Evolutionary conservation across 306 rosid species (phyloP), one percentile per base, ranked within the genome.

Genomic region (Rosa chinensis): DNA sequence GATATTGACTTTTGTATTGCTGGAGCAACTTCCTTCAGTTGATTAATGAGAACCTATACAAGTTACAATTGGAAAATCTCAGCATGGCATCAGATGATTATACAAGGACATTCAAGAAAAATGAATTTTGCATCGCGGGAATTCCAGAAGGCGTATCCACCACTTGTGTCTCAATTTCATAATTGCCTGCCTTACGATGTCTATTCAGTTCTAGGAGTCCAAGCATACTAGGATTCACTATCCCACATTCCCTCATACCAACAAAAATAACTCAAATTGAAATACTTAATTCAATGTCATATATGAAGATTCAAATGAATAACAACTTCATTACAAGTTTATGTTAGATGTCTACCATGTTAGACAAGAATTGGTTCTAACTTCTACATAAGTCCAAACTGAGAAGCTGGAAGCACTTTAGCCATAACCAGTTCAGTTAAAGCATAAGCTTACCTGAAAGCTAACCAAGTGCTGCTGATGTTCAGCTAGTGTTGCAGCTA

Each of bases 391-490:
- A 66, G 63, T 35, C 10, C 44, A 63, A 79, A 62, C 42, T 39
- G 3, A 70, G 39, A 18, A 63, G 47, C 6, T 47, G 20, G 69
- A 59, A 72, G 77, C 32, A 48, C 48, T 56, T 23, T 16, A 44
- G 20, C 68, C 48, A 37, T 73, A 59, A 50, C 72, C 78, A 72
- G 68, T 62, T 76, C 78, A 68, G 23, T 42, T 37, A 43, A 61
- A 14, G 47, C 20, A 35, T 32, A 78, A 47, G 71, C 71, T 73
- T 87, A 96, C 99, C 99, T 96, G 99, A 89, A 93, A 91, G 90
- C 99, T 96, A 81, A 97, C 96, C 61, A 96, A 85, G 87, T 96
- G 99, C 81, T 96, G 99, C 85, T 96, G 99, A 86, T 96, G 99
- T 85, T 96, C 99, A 28, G 97, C 87, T 81, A 96, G 98, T 85